Evolutionary conservation across 805 yeast genomes (phyloP), one percentile per base, ranked within the genome.

Genomic region (Millerozyma acaciae): DNA sequence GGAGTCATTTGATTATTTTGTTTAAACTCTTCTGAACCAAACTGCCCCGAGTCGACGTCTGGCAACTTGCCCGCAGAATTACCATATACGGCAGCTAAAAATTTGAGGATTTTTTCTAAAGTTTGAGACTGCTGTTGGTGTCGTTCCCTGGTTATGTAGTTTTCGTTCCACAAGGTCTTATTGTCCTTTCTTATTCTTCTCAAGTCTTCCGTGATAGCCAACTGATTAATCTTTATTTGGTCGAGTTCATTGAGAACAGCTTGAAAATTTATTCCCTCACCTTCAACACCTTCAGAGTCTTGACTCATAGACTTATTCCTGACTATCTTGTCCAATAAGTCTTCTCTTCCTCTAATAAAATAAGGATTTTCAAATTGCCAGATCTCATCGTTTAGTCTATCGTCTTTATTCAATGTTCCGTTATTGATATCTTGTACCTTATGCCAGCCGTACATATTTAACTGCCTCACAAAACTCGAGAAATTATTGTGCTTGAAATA

Each of bases 401-500:
- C 66, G 23, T 54, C 59, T 28, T 52, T 52, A 29, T 47, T 70
- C 38, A 79, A 60, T 4, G 89, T 73, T 2, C 94, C 97, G 16
- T 83, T 73, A 37, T 65, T 84, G 15, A 89, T 78, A 59, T 93
- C 97, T 60, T 93, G 98, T 4, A 93, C 93, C 60, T 93, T 93
- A 65, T 89, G 97, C 96, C 97, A 93, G 8, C 98, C 98, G 55
- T 93, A 93, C 98, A 93, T 90, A 61, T 90, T 90, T 50, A 90
- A 70, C 55, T 90, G 98, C 41, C 98, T 75, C 14, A 90, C 97
- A 64, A 90, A 90, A 47, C 89, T 78, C 22, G 97, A 90, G 62
- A 90, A 93, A 62, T 93, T 93, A 37, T 87, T 77, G 60, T 93
- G 98, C 51, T 89, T 90, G 68, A 93, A 93, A 60, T 90, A 96